Percentiles rank a stretch among this genome's conserved stretches.
These are phyloP conservation scores for Gaeumannomyces tritici DNA, from an alignment of 2,329 filamentous ascomycete genomes.

Conservation along the genomic window DNA sequence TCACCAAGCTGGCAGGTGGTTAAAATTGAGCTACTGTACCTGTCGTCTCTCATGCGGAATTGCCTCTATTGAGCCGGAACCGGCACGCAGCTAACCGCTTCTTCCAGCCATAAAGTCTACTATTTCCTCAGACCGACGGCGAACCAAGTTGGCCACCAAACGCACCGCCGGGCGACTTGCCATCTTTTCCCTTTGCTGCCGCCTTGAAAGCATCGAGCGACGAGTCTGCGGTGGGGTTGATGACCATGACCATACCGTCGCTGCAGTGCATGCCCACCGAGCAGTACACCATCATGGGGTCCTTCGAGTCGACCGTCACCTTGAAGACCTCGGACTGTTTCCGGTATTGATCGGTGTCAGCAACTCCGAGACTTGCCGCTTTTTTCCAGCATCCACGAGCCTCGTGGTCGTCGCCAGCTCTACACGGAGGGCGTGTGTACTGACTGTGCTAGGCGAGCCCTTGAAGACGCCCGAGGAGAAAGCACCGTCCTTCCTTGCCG, in stretches of 20 bases:
- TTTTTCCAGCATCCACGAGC: no score
- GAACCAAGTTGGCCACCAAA: slow-evolving; percentile 3
- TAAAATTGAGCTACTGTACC: no score
- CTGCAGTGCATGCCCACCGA: slow-evolving; percentile 10
- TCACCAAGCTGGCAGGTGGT: no score
- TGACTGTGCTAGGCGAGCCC: not conserved
- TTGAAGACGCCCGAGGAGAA: slow-evolving; percentile 4
- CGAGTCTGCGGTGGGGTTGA: slow-evolving; percentile 8
- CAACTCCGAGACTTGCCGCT: no score
- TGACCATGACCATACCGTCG: slow-evolving; percentile 11
- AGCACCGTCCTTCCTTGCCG: not conserved
- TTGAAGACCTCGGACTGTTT: slow-evolving; percentile 6
- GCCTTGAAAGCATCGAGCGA: slow-evolving; percentile 2
- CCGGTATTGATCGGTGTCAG: not conserved
- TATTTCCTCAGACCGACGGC: not conserved
- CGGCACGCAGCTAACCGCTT: no score
- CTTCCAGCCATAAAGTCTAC: not conserved
- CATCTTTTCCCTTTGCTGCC: slow-evolving; percentile 6
- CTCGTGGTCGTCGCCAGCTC: no score
- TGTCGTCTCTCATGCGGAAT: not conserved
- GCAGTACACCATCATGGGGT: slow-evolving; percentile 10
- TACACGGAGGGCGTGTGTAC: not conserved
- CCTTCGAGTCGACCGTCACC: slow-evolving; percentile 9
- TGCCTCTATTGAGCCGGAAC: not conserved
- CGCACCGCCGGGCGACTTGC: slow-evolving; percentile 3